A percentile compares a stretch with the other conserved stretches of the same genome.
Evolutionary conservation across 2,329 filamentous ascomycete genomes (phyloP).

Genomic region (Colletotrichum tropicicola): DNA sequence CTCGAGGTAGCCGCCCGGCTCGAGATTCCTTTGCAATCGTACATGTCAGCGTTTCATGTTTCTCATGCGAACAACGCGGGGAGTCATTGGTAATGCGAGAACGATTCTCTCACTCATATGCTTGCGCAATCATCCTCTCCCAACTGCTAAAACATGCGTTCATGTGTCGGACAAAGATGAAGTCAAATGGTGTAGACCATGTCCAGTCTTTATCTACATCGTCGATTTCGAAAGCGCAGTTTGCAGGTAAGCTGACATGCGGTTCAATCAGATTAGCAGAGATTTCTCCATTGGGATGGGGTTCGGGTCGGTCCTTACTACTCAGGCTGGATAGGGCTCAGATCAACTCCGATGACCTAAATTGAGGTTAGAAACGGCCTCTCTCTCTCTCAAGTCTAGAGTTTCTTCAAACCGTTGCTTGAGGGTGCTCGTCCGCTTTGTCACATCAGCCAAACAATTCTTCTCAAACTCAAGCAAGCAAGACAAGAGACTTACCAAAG

Average conservation of each 20-base stretch:
- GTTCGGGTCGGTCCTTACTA: conserved; percentile 32
- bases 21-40: too few relatives aligned
- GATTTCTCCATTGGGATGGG: too few relatives aligned
- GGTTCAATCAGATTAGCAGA: conserved; percentile 32
- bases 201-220: conserved; percentile 45
- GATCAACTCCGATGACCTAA: conserved; percentile 39
- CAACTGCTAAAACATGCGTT: conserved; percentile 34
- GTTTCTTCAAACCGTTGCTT: too few relatives aligned
- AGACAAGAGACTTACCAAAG: too few relatives aligned
- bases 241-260: conserved; percentile 48
- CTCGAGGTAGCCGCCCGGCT: conserved; percentile 45
- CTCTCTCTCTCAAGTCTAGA: too few relatives aligned
- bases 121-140: conserved; percentile 31
- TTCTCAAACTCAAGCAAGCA: too few relatives aligned
- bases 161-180: conserved; percentile 16
- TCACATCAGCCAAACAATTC: too few relatives aligned
- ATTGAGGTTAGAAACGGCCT: too few relatives aligned
- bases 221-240: conserved; percentile 52
- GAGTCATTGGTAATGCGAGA: neutral
- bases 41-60: conserved; percentile 40
- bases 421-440: too few relatives aligned
- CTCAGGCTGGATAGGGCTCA: conserved; percentile 44
- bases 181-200: conserved; percentile 42
- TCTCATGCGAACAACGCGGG: conserved; percentile 34
- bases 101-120: conserved; percentile 26